Evolutionary conservation across 1,284 basidiomycete species (phyloP).

Genomic region (Pterula multifida): DNA sequence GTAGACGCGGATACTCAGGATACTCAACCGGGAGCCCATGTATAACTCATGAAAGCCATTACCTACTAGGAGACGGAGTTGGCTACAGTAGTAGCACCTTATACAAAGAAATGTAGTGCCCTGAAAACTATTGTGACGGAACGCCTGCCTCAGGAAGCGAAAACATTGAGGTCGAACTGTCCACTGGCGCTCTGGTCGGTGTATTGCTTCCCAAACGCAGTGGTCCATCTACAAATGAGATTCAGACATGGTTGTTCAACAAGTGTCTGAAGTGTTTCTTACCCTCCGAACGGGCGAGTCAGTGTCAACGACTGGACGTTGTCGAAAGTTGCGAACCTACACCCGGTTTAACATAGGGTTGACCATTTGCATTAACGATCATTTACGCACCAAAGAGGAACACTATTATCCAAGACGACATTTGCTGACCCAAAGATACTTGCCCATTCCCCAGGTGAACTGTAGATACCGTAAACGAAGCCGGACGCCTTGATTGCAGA

Average conservation of each 20-base stretch:
- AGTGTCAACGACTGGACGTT: conserved; percentile 10
- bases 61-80: too few relatives aligned
- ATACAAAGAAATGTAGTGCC: too few relatives aligned
- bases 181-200: conserved; percentile 15
- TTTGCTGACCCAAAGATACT: conserved; percentile 13
- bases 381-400: conserved; percentile 12
- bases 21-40: too few relatives aligned
- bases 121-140: too few relatives aligned
- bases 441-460: conserved; percentile 12
- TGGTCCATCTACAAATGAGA: conserved; percentile 12
- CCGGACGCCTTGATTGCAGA: conserved; percentile 14
- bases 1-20: too few relatives aligned
- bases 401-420: conserved; percentile 13
- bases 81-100: too few relatives aligned
- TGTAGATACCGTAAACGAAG: conserved; percentile 16
- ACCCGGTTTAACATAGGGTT: too few relatives aligned
- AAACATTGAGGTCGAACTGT: conserved; percentile 14
- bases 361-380: too few relatives aligned
- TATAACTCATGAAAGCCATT: too few relatives aligned
- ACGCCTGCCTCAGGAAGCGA: too few relatives aligned
- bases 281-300: conserved; percentile 14
- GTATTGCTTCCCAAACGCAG: conserved; percentile 14
- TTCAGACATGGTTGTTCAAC: not conserved
- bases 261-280: conserved; percentile 1
- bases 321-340: conserved; percentile 14